Conservation (phyloP, 805 yeast genomes). For the Priceomyces haplophilus region DNA sequence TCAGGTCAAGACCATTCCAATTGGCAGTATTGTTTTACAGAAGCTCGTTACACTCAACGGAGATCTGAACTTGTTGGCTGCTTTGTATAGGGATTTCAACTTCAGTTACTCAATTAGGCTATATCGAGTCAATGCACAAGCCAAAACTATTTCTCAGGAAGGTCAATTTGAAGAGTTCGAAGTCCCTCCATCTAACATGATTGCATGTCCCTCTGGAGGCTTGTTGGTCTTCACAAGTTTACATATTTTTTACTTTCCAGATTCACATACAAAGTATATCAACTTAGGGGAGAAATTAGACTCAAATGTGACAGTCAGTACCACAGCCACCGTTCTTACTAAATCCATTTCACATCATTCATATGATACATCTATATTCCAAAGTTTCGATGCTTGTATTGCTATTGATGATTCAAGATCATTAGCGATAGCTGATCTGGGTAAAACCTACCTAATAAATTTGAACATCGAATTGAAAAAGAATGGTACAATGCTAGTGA, state of each 20-base stretch:
- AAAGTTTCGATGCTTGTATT: slow-evolving; percentile 2
- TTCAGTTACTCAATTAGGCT: slow-evolving; percentile 30
- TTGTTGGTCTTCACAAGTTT: slow-evolving; percentile 24
- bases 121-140: slow-evolving; percentile 17
- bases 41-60: slow-evolving; percentile 11
- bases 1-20: slow-evolving; percentile 10
- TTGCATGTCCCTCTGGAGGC: slow-evolving; percentile 23
- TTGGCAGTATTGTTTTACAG: slow-evolving; percentile 20
- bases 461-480: slow-evolving; percentile 9
- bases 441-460: slow-evolving; percentile 25
- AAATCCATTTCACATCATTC: slow-evolving; percentile 11
- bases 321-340: slow-evolving; percentile 16
- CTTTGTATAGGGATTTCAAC: slow-evolving; percentile 33
- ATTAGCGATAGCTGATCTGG: slow-evolving; percentile 26
- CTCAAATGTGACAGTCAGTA: slow-evolving; percentile 10
- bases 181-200: slow-evolving; percentile 26
- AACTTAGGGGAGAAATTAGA: slow-evolving; percentile 7
- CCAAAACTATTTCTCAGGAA: slow-evolving; percentile 8
- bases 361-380: background rate
- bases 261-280: slow-evolving; percentile 11
- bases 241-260: slow-evolving; percentile 28
- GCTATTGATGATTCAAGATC: slow-evolving; percentile 27
- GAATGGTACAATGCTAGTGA: slow-evolving; percentile 5
- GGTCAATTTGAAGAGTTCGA: slow-evolving; percentile 29
- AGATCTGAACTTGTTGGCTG: slow-evolving; percentile 16